phyloP scores from a whole-genome alignment of 106 monocot genomes.

The Dendrobium catenatum region DNA sequence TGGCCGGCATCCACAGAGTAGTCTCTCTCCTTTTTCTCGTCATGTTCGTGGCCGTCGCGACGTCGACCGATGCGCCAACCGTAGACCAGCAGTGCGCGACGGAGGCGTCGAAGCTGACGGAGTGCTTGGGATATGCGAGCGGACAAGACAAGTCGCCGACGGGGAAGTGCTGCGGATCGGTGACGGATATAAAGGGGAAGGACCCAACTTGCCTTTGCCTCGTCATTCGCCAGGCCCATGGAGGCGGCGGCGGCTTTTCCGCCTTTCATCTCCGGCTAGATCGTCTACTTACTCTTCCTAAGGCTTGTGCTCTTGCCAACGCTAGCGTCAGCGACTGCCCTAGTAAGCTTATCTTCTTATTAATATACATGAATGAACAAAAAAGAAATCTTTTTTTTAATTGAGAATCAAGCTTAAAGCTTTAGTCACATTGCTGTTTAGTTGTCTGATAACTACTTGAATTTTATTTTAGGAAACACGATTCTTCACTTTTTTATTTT shows the following conservation, averaged over 20 bases:
- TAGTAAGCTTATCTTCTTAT: slow-evolving; percentile 25
- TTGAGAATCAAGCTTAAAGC: too few species aligned
- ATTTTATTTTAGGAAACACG: too few species aligned
- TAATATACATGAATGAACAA: too few species aligned
- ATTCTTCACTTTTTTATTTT: too few species aligned
- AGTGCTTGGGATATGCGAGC: slow-evolving; percentile 48
- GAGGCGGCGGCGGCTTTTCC: slow-evolving; percentile 1
- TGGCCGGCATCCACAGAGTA: background rate
- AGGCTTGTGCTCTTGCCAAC: slow-evolving; percentile 48
- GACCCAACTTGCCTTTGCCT: slow-evolving; percentile 66
- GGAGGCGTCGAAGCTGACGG: slow-evolving; percentile 31
- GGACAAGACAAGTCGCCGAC: slow-evolving; percentile 39
- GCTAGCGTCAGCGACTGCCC: slow-evolving; percentile 40
- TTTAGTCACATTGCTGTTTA: too few species aligned
- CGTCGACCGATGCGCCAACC: background rate
- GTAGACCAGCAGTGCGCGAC: slow-evolving; percentile 26
- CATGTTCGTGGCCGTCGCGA: background rate
- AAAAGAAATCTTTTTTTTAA: background rate
- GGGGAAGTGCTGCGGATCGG: slow-evolving; percentile 39
- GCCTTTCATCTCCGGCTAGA: slow-evolving; percentile 24
- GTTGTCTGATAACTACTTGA: too few species aligned
- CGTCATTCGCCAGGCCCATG: slow-evolving; percentile 47
- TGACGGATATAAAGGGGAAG: slow-evolving; percentile 18
- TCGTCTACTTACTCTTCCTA: slow-evolving; percentile 41
- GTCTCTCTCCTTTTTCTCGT: background rate